Base-by-base conservation (phyloP, 139 green algal genomes). In the Closterium sp. region DNA sequence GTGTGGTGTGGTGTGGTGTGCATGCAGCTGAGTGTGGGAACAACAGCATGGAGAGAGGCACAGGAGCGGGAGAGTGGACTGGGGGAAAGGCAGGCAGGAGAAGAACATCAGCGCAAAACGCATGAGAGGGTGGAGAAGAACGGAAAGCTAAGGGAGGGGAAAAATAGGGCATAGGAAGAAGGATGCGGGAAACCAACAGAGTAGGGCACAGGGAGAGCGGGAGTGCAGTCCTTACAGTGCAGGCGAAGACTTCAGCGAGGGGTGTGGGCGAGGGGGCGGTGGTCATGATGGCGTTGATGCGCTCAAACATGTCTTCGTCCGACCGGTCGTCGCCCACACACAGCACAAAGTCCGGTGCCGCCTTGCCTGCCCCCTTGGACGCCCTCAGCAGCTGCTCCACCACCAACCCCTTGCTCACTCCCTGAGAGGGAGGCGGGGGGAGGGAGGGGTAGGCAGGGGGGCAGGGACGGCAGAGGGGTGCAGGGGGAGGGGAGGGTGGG, bases 281-380 rank as follows among this genome's bases (percentile, higher is more conserved):
- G 31, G 89, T 42, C 70, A 94, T 91, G 32, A 97, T 92, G 89
- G 96, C 92, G 92, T 99, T 97, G 11, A 99, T 97, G 17, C 96
- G 94, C 5, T 94, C 96, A 95, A 99, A 99, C 98, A 99, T 99
- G 92, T 99, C 97, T 95, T 99, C 98, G 89, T 99, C 98, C 28
- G 95, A 97, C n/a, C 93, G 86, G 95, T 99, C 98, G 94, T 99
- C 98, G n/a, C 98, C 98, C 30, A 99, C 97, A 93, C 97, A 99
- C 85, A 99, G 95, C 92, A 99, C 96, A 91, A 99, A 98, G 92
- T 98, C 97, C 5, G 91, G 91, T 5, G 24, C 7, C 11, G 70
- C 19, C 85, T 29, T 88, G 86, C 70, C 91, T n/a, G 79, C 32
- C 6, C 88, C 27, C 89, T 88, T 92, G 7, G 31, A 45, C 13